Evolutionary conservation across 495 filamentous ascomycete species (phyloP).

Genomic region (Trichoderma reesei): DNA sequence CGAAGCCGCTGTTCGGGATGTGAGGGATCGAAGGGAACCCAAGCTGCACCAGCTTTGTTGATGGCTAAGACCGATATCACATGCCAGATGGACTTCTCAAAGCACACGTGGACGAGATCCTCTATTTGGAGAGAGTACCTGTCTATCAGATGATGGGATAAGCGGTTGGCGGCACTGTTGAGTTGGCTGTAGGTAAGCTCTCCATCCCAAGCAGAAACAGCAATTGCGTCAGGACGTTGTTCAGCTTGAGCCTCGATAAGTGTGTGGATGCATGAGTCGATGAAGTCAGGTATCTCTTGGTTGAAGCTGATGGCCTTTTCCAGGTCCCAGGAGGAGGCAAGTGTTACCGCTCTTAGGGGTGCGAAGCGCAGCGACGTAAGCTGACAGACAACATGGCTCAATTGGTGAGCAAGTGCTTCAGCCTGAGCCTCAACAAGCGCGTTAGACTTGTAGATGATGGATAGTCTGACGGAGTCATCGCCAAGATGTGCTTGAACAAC

Average conservation of each 20-base stretch:
- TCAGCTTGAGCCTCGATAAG: constrained; percentile 16
- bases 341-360: background rate
- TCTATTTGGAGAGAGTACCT: constrained; percentile 40
- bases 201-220: constrained; percentile 42
- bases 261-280: constrained; percentile 20
- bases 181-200: constrained; percentile 42
- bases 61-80: constrained; percentile 36
- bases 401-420: background rate
- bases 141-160: constrained; percentile 33
- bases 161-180: constrained; percentile 28
- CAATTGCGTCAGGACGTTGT: constrained; percentile 15
- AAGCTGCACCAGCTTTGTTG: constrained; percentile 3
- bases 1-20: constrained; percentile 42
- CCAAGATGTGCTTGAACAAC: background rate
- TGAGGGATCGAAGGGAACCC: background rate
- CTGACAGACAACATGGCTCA: background rate
- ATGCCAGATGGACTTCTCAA: constrained; percentile 36
- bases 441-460: background rate
- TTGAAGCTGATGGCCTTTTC: background rate
- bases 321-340: background rate
- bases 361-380: background rate
- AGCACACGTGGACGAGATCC: constrained; percentile 34
- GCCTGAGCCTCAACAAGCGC: background rate
- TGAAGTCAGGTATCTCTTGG: background rate
- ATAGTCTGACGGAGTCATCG: background rate